Evolutionary conservation across 257 asterid genomes (phyloP), one percentile per base, ranked within the genome.

Genomic region (Solanum boliviense): DNA sequence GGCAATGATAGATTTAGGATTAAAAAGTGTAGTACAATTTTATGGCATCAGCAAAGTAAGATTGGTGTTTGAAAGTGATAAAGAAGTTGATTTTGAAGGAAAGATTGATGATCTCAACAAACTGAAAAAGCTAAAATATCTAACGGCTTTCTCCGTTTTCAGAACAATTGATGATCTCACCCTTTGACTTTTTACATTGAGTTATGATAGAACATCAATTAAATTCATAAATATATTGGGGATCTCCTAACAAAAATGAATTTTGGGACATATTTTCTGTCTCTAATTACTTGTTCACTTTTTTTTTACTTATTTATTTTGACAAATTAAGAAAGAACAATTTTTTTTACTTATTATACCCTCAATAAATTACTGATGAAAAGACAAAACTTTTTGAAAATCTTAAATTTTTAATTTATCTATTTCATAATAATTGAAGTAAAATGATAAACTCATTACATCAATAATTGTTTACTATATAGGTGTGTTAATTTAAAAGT

Each of bases 1-100:
- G 71, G 89, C 87, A 88, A 92, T 86, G 91, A 83, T 87, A 87
- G 34, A 5, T 71, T 41, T 41, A 36, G 58, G 29, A 29, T 46
- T 41, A 44, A 65, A 48, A 39, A 31, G 41, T 32, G 86, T 38
- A 41, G 84, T 85, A 83, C 87, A 15, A 41, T 20, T 27, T 38
- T 39, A 31, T 81, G 38, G 79, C 68, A 48, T 36, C 41, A 25
- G 78, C 75, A 67, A 41, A 71, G 5, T 34, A 73, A 44, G 65
- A 70, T 79, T n/a, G 65, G 25, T 79, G 85, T 46, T 16, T 46
- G 11, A 81, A 41, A 13, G 15, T 7, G 25, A 56, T 56, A 41
- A 78, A 76, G 60, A 39, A 27, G 85, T 48, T 52, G 41, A 79
- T n/a, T 18, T 41, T 39, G 58, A 73, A 74, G 82, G 25, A 46